Conservation (phyloP, 371 early-diverging fungal genomes). For the Cladochytrium tenue region DNA sequence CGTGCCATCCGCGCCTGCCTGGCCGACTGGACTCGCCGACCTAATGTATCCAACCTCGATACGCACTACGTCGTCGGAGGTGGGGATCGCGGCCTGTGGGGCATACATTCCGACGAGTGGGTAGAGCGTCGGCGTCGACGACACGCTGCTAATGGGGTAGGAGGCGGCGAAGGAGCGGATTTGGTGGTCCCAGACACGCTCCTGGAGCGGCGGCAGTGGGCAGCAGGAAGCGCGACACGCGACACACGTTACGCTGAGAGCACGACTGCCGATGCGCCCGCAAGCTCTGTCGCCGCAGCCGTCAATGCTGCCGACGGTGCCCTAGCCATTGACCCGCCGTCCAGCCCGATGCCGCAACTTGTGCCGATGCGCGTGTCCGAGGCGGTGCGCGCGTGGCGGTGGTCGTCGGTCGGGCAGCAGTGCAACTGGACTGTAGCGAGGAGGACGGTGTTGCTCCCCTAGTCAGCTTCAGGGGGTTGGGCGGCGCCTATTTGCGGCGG, state of each 20-base stretch:
- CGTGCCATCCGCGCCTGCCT: slow-evolving; percentile 65
- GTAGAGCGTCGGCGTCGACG: background rate
- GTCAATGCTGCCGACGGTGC: slow-evolving; percentile 2
- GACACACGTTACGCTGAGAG: background rate
- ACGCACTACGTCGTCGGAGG: slow-evolving; percentile 72
- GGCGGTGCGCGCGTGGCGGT: slow-evolving; percentile 69
- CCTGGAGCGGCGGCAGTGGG: background rate
- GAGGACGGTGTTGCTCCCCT: slow-evolving; percentile 85
- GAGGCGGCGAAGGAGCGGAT: slow-evolving; percentile 1
- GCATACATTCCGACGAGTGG: slow-evolving; percentile 42
- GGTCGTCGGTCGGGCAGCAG: slow-evolving; percentile 87
- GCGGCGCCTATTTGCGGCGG: background rate
- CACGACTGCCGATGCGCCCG: background rate
- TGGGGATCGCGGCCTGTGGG: slow-evolving; percentile 65
- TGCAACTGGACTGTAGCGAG: slow-evolving; percentile 95
- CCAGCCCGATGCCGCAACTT: slow-evolving; percentile 22
- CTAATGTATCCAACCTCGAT: slow-evolving; percentile 81
- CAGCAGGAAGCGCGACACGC: background rate
- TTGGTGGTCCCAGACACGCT: too few relatives aligned
- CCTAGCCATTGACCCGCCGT: slow-evolving; percentile 37
- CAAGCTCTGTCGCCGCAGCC: slow-evolving; percentile 1
- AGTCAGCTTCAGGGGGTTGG: slow-evolving; percentile 46
- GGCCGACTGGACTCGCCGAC: slow-evolving; percentile 65
- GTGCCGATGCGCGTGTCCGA: slow-evolving; percentile 18
- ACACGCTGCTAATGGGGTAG: slow-evolving; percentile 4